A percentile compares a stretch with the other conserved stretches of the same genome.
Evolutionary conservation across 139 green algal species (phyloP).

Genomic region (Nannochloris sp.): DNA sequence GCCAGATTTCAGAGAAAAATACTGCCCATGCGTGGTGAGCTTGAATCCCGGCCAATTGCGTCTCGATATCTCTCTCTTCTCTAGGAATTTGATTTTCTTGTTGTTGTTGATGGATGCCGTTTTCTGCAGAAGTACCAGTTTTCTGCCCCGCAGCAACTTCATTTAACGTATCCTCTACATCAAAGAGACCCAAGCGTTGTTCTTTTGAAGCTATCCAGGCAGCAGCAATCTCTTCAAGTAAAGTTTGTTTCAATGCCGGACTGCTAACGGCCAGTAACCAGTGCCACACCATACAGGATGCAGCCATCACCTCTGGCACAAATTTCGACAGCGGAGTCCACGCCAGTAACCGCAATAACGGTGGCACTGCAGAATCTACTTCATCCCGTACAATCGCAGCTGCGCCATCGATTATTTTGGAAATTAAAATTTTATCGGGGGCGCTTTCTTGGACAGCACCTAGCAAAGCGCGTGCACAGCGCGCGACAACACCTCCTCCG

Average conservation of each 20-base stretch:
- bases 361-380: not conserved
- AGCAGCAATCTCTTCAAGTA: slow-evolving; percentile 41
- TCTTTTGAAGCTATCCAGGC: slow-evolving; percentile 10
- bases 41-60: slow-evolving; percentile 7
- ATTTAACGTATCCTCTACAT: not conserved
- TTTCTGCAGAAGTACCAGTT: no score
- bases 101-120: no score
- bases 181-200: not conserved
- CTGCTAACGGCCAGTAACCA: slow-evolving; percentile 45
- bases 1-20: slow-evolving; percentile 26
- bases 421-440: not conserved
- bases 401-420: slow-evolving; percentile 6
- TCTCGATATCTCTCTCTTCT: no score
- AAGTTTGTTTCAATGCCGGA: slow-evolving; percentile 29
- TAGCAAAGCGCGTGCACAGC: not conserved
- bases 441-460: not conserved
- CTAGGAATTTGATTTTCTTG: no score
- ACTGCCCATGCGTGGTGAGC: slow-evolving; percentile 37
- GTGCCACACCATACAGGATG: slow-evolving; percentile 38
- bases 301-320: slow-evolving; percentile 32
- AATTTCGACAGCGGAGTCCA: slow-evolving; percentile 35
- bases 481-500: slow-evolving; percentile 1
- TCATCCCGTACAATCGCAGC: slow-evolving; percentile 26
- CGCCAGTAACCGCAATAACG: slow-evolving; percentile 30
- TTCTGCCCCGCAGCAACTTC: no score